A percentile compares a stretch with the other conserved stretches of the same genome.
phyloP scores from a whole-genome alignment of 805 yeast species.

The Saccharomyces mikatae region DNA sequence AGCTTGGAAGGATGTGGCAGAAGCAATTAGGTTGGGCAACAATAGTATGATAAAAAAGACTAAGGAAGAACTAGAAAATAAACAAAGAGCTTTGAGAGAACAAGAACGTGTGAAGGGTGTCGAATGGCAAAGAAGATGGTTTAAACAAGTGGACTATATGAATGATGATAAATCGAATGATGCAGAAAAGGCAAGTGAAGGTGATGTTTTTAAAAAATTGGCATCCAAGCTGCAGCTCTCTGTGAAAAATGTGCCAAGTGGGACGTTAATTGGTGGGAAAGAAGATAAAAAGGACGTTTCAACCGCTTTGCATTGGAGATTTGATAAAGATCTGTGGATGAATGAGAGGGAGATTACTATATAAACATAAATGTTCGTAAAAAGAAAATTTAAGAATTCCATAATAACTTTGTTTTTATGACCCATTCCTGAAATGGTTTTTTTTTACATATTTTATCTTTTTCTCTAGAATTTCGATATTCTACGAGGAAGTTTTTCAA shows the following conservation, averaged over 20 bases:
- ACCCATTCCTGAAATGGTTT: neutral
- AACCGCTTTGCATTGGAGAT: conserved; percentile 61
- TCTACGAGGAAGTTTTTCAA: neutral
- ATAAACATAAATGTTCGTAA: conserved; percentile 9
- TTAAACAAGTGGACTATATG: conserved; percentile 42
- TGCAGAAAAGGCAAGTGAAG: conserved; percentile 14
- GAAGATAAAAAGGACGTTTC: conserved; percentile 40
- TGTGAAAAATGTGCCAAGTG: conserved; percentile 58
- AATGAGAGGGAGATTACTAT: conserved; percentile 50
- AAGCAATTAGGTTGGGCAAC: conserved; percentile 69
- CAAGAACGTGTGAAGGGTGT: conserved; percentile 56
- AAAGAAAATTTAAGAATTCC: neutral
- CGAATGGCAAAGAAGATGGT: conserved; percentile 80
- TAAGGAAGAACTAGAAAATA: conserved; percentile 73
- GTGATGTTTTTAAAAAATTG: conserved; percentile 35
- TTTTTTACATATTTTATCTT: neutral
- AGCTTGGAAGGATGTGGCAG: conserved; percentile 89
- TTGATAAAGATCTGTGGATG: conserved; percentile 45
- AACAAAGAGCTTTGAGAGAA: conserved; percentile 75
- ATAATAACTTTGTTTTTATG: neutral
- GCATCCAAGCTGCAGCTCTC: conserved; percentile 49
- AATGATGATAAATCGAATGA: conserved; percentile 20
- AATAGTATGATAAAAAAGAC: conserved; percentile 66
- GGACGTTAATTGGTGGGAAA: conserved; percentile 47
- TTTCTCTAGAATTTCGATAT: neutral